These are phyloP conservation scores for Corymbia maculata DNA, from an alignment of 345 rosid genomes.

Conservation along the genomic window DNA sequence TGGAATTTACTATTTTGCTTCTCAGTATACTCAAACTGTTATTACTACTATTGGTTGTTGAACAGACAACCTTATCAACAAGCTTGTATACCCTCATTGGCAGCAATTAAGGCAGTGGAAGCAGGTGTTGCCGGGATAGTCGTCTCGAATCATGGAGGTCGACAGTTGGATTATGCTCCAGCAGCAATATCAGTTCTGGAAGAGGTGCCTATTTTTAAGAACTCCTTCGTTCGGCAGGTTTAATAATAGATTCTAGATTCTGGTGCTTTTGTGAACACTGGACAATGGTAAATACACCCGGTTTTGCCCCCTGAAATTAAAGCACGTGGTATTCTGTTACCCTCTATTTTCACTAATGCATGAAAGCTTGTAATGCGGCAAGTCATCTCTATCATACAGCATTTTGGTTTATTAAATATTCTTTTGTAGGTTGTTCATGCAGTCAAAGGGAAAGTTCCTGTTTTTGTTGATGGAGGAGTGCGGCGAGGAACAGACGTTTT, in stretches of 20 bases:
- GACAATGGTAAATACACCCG: not conserved
- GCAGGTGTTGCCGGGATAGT: conserved; percentile 59
- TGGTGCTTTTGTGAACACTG: not conserved
- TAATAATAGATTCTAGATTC: not conserved
- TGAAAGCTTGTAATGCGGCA: not conserved
- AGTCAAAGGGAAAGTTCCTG: conserved; percentile 65
- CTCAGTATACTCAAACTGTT: not conserved
- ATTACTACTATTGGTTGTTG: not conserved
- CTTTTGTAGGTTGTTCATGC: conserved; percentile 55
- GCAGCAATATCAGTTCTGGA: conserved; percentile 61
- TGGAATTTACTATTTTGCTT: not conserved
- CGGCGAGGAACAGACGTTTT: conserved; percentile 80
- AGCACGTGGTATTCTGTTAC: not conserved
- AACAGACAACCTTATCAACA: not conserved
- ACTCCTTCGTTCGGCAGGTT: not conserved
- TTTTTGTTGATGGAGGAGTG: conserved; percentile 80
- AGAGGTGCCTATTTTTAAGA: conserved; percentile 28
- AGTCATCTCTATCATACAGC: not conserved
- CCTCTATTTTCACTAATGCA: not conserved
- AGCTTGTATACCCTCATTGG: not conserved
- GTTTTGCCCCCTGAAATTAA: not conserved
- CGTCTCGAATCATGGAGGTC: conserved; percentile 80
- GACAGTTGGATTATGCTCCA: conserved; percentile 65
- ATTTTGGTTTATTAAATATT: not conserved
- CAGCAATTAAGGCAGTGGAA: conserved; percentile 71